Percentiles rank a stretch among this genome's conserved stretches.
Evolutionary conservation across 495 filamentous ascomycete species (phyloP).

Genomic region (Neurospora discreta): DNA sequence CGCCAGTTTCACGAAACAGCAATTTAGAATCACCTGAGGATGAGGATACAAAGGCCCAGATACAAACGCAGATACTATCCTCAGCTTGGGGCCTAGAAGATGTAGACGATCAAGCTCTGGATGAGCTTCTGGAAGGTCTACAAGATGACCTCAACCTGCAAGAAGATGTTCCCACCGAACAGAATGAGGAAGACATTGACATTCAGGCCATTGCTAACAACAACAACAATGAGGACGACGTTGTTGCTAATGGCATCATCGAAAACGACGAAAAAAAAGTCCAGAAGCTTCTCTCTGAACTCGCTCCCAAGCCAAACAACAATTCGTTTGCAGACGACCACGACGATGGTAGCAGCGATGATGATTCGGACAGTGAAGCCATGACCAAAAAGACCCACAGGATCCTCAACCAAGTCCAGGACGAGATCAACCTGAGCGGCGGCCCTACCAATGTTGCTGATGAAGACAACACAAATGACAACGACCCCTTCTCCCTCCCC

Average conservation of each 20-base stretch:
- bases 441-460: not conserved
- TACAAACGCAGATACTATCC: not conserved
- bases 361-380: slow-evolving; percentile 30
- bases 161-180: slow-evolving; percentile 2
- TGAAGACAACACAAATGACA: not conserved
- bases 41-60: not conserved
- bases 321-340: not conserved
- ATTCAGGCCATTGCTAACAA: not conserved
- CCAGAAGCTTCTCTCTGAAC: slow-evolving; percentile 15
- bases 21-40: slow-evolving; percentile 1
- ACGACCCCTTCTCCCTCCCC: not conserved
- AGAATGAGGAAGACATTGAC: not conserved
- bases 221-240: not conserved
- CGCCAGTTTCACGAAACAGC: not conserved
- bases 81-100: slow-evolving; percentile 8
- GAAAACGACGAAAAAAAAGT: slow-evolving; percentile 19
- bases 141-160: slow-evolving; percentile 8
- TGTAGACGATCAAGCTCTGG: slow-evolving; percentile 24
- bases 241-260: not conserved
- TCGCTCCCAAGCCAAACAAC: slow-evolving; percentile 4
- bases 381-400: slow-evolving; percentile 25
- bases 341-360: not conserved
- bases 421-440: slow-evolving; percentile 22
- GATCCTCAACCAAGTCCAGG: slow-evolving; percentile 24
- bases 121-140: slow-evolving; percentile 27